A percentile compares a stretch with the other conserved stretches of the same genome.
Evolutionary conservation across 345 rosid species (phyloP).

Genomic region (Raphanus sativus): DNA sequence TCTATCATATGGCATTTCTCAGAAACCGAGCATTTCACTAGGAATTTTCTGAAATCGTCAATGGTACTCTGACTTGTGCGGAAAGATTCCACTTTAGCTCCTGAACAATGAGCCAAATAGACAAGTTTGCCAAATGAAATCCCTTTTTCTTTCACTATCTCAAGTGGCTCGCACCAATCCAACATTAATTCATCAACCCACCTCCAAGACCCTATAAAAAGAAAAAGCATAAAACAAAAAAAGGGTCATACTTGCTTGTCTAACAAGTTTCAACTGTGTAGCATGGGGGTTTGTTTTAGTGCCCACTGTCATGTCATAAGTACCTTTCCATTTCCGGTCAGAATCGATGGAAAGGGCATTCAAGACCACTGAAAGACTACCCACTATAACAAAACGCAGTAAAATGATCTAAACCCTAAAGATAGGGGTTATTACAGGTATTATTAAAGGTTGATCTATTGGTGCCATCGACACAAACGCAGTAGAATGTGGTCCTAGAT

Average conservation of each 20-base stretch:
- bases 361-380: conserved; percentile 82
- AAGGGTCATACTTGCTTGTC: no score
- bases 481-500: no score
- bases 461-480: no score
- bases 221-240: no score
- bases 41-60: conserved; percentile 64
- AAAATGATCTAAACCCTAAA: no score
- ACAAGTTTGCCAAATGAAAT: conserved; percentile 91
- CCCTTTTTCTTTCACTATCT: conserved; percentile 74
- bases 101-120: conserved; percentile 86
- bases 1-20: conserved; percentile 76
- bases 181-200: conserved; percentile 99
- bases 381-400: conserved; percentile 53
- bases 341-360: conserved; percentile 93
- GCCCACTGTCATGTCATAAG: no score
- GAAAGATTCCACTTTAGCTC: conserved; percentile 88
- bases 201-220: conserved; percentile 83
- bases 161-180: conserved; percentile 91
- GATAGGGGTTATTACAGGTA: no score
- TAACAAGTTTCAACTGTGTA: no score
- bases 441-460: no score
- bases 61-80: conserved; percentile 73
- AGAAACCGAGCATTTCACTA: conserved; percentile 58
- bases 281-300: no score
- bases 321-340: conserved; percentile 80